Conservation (phyloP, 257 asterid genomes). For the Nicotiana sylvestris region DNA sequence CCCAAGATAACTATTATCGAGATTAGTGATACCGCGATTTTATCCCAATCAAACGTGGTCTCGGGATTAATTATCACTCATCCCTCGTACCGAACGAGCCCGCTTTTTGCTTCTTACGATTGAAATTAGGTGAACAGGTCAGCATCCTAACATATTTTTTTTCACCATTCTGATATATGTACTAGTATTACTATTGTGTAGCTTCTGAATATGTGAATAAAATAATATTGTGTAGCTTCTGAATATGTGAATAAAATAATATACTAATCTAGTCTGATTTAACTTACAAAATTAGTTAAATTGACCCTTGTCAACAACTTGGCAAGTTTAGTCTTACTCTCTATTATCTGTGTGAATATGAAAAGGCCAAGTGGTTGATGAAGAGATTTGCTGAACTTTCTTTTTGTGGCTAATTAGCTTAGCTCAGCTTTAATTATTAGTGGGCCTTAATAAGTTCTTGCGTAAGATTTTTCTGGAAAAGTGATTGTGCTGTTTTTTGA, state of each 20-base stretch:
- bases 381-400: background rate
- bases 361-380: constrained; percentile 6
- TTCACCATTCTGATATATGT: too few relatives aligned
- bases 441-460: background rate
- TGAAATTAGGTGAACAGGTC: too few relatives aligned
- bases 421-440: background rate
- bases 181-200: background rate
- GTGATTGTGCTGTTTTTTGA: background rate
- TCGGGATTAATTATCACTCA: too few relatives aligned
- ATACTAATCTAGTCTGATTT: background rate
- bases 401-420: background rate
- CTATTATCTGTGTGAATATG: background rate
- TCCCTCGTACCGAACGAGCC: too few relatives aligned
- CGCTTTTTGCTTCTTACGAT: too few relatives aligned
- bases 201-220: background rate
- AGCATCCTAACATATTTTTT: too few relatives aligned
- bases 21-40: too few relatives aligned
- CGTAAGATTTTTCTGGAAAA: background rate
- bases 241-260: background rate
- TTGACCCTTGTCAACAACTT: background rate
- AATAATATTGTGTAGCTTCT: background rate
- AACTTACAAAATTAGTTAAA: background rate
- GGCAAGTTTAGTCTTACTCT: background rate
- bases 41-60: too few relatives aligned
- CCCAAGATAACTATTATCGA: too few relatives aligned